Percentiles rank a stretch among this genome's conserved stretches.
These are phyloP conservation scores for Parmelia sp. DNA, from an alignment of 495 filamentous ascomycete species.

Conservation along the genomic window DNA sequence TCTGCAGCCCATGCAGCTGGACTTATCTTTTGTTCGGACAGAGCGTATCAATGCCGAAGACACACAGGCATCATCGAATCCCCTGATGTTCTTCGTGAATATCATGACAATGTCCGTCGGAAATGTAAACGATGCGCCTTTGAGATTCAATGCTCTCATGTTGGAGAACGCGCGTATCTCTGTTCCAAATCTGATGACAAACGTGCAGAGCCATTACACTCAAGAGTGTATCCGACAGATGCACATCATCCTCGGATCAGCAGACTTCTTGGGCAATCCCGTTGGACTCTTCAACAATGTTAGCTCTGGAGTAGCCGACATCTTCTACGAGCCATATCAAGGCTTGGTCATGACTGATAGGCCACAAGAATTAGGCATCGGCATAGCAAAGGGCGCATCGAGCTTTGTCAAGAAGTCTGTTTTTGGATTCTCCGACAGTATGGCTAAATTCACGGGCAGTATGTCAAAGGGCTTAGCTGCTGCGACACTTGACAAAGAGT, in stretches of 20 bases:
- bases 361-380: slow-evolving; percentile 87
- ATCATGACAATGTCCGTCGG: slow-evolving; percentile 98
- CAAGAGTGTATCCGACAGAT: slow-evolving; percentile 93
- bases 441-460: slow-evolving; percentile 93
- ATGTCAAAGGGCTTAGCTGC: slow-evolving; percentile 94
- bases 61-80: slow-evolving; percentile 75
- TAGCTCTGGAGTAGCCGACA: slow-evolving; percentile 91
- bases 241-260: slow-evolving; percentile 92
- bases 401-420: slow-evolving; percentile 98
- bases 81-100: slow-evolving; percentile 96
- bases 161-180: slow-evolving; percentile 94
- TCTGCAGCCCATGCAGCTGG: slow-evolving; percentile 94
- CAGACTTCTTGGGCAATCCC: slow-evolving; percentile 97
- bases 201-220: slow-evolving; percentile 87
- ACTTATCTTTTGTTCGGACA: slow-evolving; percentile 93
- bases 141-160: slow-evolving; percentile 87
- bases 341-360: slow-evolving; percentile 92
- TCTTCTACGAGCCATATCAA: slow-evolving; percentile 99
- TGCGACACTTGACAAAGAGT: slow-evolving; percentile 96
- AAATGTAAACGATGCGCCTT: slow-evolving; percentile 94
- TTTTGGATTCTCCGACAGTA: slow-evolving; percentile 90
- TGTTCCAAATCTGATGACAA: slow-evolving; percentile 70
- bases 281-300: slow-evolving; percentile 98
- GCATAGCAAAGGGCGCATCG: slow-evolving; percentile 91
- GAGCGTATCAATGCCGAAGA: slow-evolving; percentile 96